Percentiles rank a stretch among this genome's conserved stretches.
Conservation (phyloP, 805 yeast genomes). For the Candida sanyiensis region DNA sequence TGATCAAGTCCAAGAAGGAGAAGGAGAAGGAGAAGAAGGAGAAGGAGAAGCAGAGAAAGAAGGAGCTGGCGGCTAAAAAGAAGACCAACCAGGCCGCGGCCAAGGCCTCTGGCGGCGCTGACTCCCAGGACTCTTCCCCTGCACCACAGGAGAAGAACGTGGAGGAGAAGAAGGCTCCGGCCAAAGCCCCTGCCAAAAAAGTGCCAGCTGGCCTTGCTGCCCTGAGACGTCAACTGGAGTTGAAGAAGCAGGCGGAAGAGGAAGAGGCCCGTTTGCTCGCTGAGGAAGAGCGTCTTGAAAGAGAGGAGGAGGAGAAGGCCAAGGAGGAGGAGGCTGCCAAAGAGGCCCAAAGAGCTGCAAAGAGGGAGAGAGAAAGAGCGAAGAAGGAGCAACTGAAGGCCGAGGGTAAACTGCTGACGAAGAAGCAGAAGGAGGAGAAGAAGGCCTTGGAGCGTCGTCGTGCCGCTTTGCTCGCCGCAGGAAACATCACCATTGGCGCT, state of each 20-base stretch:
- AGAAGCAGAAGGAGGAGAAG: conserved; percentile 92
- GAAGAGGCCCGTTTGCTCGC: conserved; percentile 70
- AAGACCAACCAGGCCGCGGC: conserved; percentile 47
- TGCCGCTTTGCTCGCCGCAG: conserved; percentile 71
- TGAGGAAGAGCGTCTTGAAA: conserved; percentile 54
- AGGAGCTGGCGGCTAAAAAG: conserved; percentile 82
- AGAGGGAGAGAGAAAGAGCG: conserved; percentile 81
- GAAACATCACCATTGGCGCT: conserved; percentile 72
- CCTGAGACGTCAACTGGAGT: conserved; percentile 80
- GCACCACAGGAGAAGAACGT: conserved; percentile 15
- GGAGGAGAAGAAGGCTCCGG: conserved; percentile 29
- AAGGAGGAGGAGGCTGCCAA: conserved; percentile 39
- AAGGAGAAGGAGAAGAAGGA: conserved; percentile 95
- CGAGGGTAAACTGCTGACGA: conserved; percentile 90
- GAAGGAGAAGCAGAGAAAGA: conserved; percentile 83
- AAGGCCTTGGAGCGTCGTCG: conserved; percentile 83
- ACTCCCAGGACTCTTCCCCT: conserved; percentile 13
- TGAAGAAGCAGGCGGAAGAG: conserved; percentile 83
- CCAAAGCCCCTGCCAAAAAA: conserved; percentile 54
- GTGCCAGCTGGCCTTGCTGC: conserved; percentile 90
- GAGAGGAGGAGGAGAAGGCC: conserved; percentile 46
- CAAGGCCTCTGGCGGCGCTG: conserved; percentile 16
- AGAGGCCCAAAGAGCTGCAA: conserved; percentile 54
- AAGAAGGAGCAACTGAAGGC: conserved; percentile 91
- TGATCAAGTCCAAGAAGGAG: conserved; percentile 85